Percentiles rank a stretch among this genome's conserved stretches.
These are phyloP conservation scores for Ganoderma leucocontextum DNA, from an alignment of 1,284 basidiomycete species.

Conservation along the genomic window DNA sequence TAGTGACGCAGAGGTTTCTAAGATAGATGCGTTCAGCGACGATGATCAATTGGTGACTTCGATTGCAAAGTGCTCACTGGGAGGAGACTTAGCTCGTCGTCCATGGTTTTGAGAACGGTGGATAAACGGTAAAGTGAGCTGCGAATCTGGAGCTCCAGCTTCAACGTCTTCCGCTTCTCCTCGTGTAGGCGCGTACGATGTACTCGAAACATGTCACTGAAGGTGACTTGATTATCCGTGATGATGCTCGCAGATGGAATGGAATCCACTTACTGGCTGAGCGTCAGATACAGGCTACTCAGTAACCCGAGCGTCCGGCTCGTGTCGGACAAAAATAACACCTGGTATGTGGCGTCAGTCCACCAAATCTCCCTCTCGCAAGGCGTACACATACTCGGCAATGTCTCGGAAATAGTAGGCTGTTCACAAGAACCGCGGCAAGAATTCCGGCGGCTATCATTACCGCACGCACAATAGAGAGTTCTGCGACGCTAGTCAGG, in stretches of 20 bases:
- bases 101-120: conserved; percentile 52
- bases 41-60: too few relatives aligned
- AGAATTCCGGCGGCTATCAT: conserved; percentile 58
- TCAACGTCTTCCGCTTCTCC: conserved; percentile 48
- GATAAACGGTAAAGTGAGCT: conserved; percentile 50
- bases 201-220: conserved; percentile 50
- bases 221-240: conserved; percentile 9
- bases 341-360: conserved; percentile 39
- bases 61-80: conserved; percentile 46
- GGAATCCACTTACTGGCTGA: conserved; percentile 49
- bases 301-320: conserved; percentile 51
- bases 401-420: conserved; percentile 56
- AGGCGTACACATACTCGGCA: conserved; percentile 47
- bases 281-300: conserved; percentile 53
- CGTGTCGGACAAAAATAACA: conserved; percentile 54
- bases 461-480: conserved; percentile 49
- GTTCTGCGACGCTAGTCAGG: conserved; percentile 40
- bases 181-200: conserved; percentile 41
- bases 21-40: neutral
- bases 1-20: conserved; percentile 61
- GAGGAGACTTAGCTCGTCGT: conserved; percentile 57
- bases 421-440: conserved; percentile 55
- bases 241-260: conserved; percentile 7
- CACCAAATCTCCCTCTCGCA: conserved; percentile 6
- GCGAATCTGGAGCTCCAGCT: conserved; percentile 54